Percentiles rank a stretch among this genome's conserved stretches.
Evolutionary conservation across 2,329 filamentous ascomycete species (phyloP).

Genomic region (Hypoxylon sp.): DNA sequence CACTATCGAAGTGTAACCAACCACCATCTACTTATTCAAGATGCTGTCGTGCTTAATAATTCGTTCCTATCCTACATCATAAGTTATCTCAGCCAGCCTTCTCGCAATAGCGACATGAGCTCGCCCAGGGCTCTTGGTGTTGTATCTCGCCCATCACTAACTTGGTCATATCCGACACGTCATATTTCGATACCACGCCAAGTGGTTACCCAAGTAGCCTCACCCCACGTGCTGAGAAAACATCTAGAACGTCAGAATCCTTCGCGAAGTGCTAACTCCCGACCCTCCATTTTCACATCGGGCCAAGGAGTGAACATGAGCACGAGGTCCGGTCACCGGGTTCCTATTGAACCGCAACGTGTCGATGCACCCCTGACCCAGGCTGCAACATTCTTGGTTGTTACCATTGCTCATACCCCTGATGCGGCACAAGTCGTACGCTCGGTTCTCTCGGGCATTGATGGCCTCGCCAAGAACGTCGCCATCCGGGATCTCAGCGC

Average conservation of each 20-base stretch:
- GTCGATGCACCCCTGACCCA: constrained; percentile 67
- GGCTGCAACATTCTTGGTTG: constrained; percentile 68
- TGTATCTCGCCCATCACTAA: not conserved
- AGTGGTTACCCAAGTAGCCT: constrained; percentile 3
- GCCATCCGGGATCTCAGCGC: constrained; percentile 64
- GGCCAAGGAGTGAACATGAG: constrained; percentile 29
- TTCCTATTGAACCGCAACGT: constrained; percentile 60
- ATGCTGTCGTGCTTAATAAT: constrained; percentile 11
- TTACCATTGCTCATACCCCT: constrained; percentile 58
- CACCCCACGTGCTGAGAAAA: constrained; percentile 12
- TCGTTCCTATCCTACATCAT: constrained; percentile 6
- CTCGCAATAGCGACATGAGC: constrained; percentile 26
- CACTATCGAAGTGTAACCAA: constrained; percentile 24
- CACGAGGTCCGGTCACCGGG: constrained; percentile 32
- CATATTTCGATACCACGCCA: constrained; percentile 11
- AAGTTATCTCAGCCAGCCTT: not conserved
- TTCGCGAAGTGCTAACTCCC: not conserved
- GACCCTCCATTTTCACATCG: not conserved
- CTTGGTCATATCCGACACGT: constrained; percentile 4
- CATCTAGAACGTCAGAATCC: not conserved
- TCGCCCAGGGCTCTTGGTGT: constrained; percentile 3
- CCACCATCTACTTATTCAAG: constrained; percentile 26
- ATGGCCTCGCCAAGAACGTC: constrained; percentile 67
- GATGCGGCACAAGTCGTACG: constrained; percentile 60
- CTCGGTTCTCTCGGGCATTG: constrained; percentile 59